Evolutionary conservation across 73 alveolate species (phyloP).

Genomic region (Stentor coeruleus): DNA sequence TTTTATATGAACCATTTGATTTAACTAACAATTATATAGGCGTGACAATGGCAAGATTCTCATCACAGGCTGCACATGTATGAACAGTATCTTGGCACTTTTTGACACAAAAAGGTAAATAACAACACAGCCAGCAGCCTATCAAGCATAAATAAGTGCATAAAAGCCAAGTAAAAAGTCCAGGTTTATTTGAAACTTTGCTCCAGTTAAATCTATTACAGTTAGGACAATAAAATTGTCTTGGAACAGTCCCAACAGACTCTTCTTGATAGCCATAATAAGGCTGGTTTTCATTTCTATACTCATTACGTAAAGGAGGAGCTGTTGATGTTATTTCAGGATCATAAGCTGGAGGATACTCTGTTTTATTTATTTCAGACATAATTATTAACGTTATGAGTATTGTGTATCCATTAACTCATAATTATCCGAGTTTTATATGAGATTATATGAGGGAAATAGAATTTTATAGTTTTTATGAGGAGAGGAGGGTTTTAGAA

Average conservation of each 20-base stretch:
- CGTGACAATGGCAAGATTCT: background rate
- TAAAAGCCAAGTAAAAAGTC: background rate
- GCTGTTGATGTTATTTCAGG: background rate
- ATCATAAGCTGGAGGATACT: conserved; percentile 1
- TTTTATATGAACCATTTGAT: no score
- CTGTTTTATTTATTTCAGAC: background rate
- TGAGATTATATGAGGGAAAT: no score
- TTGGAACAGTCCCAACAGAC: background rate
- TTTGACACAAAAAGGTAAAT: background rate
- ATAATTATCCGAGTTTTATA: no score
- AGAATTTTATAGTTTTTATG: no score
- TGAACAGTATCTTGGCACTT: background rate
- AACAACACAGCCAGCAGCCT: conserved; percentile 10
- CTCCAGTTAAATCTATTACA: background rate
- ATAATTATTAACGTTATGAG: no score
- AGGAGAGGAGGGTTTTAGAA: no score
- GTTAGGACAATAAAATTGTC: background rate
- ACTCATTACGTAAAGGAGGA: background rate
- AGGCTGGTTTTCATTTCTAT: background rate
- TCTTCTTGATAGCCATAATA: background rate
- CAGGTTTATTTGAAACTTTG: background rate
- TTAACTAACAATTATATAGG: background rate
- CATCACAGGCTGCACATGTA: background rate
- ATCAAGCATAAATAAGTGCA: background rate
- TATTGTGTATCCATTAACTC: no score